phyloP scores from a whole-genome alignment of 805 yeast species.

The Yamadazyma sp. region DNA sequence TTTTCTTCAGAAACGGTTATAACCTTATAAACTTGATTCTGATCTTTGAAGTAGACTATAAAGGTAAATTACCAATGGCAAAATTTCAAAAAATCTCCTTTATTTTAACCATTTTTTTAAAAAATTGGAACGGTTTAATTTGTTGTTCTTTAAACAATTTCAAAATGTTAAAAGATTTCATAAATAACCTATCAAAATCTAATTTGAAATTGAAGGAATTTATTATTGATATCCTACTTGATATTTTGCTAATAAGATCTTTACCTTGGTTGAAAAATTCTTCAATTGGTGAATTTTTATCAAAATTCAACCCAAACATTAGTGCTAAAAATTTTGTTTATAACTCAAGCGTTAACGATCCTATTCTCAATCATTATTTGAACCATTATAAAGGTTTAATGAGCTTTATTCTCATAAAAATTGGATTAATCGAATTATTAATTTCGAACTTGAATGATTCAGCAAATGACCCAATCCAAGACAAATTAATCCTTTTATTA shows the following conservation, averaged over 20 bases:
- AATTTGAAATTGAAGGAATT: constrained; percentile 55
- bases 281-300: constrained; percentile 20
- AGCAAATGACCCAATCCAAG: constrained; percentile 23
- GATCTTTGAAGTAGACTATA: constrained; percentile 57
- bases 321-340: too few relatives aligned
- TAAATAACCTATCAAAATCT: constrained; percentile 61
- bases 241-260: constrained; percentile 57
- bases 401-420: constrained; percentile 48
- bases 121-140: constrained; percentile 74
- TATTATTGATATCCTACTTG: constrained; percentile 68
- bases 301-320: constrained; percentile 7
- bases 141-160: constrained; percentile 58
- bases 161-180: constrained; percentile 51
- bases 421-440: constrained; percentile 49
- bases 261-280: constrained; percentile 48
- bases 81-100: constrained; percentile 59
- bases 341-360: constrained; percentile 1
- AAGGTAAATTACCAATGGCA: constrained; percentile 28
- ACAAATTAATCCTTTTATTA: constrained; percentile 9
- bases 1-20: constrained; percentile 53
- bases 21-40: constrained; percentile 64
- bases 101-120: constrained; percentile 57
- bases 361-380: constrained; percentile 22
- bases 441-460: constrained; percentile 35
- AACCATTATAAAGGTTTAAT: constrained; percentile 69